Base-by-base conservation (phyloP, 2,329 filamentous ascomycete genomes). In the Phaeosphaeriaceae sp. region DNA sequence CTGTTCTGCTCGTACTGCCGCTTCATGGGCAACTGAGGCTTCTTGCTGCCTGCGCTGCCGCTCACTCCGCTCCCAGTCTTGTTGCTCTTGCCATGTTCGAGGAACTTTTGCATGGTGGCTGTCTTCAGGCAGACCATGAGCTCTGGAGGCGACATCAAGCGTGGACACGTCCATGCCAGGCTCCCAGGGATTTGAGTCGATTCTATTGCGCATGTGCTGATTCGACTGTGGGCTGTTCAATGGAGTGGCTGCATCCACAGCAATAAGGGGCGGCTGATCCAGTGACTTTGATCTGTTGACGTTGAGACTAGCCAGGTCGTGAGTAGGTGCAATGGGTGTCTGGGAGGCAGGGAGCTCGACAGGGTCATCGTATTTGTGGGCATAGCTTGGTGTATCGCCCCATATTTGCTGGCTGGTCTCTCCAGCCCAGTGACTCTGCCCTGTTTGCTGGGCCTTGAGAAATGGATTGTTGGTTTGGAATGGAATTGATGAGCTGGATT, bases 391-490 rank as follows among this genome's bases (percentile, higher is more conserved):
- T 7, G 60, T 50, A 32, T 73, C 70, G 15, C 73, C 71, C 76
- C 75, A 77, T 17, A 72, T 65, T 3, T 71, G 57, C 29, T 71
- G 65, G 46, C 65, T 75, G 56, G 58, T 73, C 46, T 77, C 74
- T 5, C 49, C 61, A 6, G 63, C 72, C 49, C 68, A 71, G 13
- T 57, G 66, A 30, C 58, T 69, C 42, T 74, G 64, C 0, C 69
- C 72, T 1, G 73, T 74, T 13, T 60, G 52, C 40, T 76, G 73
- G 59, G 73, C 70, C 21, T 67, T 68, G 17, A 74, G 63, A 52
- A 78, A 78, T 7, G 77, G 76, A 46, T 78, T 78, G 52, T 77
- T 75, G 3, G 75, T 76, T 49, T 74, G 58, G 16, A 76, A 54
- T 1, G 69, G 66, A 28, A 67, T 46, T 2, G 69, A 70, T 16